Base-by-base conservation (phyloP, 305 asterid species). In the Caryopteris hybrid region DNA sequence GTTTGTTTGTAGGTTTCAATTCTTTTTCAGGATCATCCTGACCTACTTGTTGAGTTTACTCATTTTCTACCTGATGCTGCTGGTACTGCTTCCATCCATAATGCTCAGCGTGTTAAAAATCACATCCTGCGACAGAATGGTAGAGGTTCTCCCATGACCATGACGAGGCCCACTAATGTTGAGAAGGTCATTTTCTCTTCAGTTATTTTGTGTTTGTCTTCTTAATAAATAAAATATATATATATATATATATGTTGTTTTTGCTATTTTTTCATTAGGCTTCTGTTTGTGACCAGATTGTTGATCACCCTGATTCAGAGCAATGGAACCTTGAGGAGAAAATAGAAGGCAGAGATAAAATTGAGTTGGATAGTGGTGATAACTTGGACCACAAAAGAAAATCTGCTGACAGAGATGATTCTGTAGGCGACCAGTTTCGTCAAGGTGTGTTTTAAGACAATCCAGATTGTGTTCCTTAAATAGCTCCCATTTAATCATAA, bases 41-140 rank as follows among this genome's bases (percentile, higher is more conserved):
- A 92, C 87, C 81, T 90, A 51, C 96, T 92, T 64, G 86, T 78
- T 50, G 98, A 92, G 85, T 92, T 92, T 85, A 81, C 86, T 76
- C 97, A 83, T 71, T 90, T 90, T 78, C 78, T 90, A 64, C 98
- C 97, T 38, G 88, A 88, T 80, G 48, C 82, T 70, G 70, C 88
- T 62, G 86, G 86, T 63, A 79, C 87, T 65, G 81, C 80, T 47
- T 66, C 88, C 33, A 33, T 50, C 67, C 86, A 62, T 73, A 22
- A 14, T 68, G 62, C 86, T 53, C 89, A 76, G 59, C 63, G 70
- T 62, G 79, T 76, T 69, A 79, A 79, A 76, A 80, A 79, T 71
- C 64, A 67, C 73, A 75, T 58, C 56, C 53, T 69, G 34, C 73
- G 48, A 9, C 84, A 78, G 72, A 88, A 83, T 70, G 88, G 78